These are phyloP conservation scores for Cylindrodendrum hubeiense DNA, from an alignment of 2,329 filamentous ascomycete genomes.

Conservation along the genomic window DNA sequence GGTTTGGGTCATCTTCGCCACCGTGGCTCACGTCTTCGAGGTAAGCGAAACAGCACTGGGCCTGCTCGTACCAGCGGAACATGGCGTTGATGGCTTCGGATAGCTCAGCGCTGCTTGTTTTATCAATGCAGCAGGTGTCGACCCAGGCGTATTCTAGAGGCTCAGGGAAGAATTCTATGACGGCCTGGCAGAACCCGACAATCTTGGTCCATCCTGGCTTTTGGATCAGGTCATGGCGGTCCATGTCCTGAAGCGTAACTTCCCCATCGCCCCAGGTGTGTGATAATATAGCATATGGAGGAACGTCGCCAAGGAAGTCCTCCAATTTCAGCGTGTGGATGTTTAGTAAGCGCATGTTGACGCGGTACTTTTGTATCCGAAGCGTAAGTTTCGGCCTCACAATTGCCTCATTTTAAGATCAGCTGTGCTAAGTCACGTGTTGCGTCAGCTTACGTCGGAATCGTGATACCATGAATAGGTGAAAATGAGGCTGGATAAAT, in stretches of 20 bases:
- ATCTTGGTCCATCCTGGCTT: conserved; percentile 31
- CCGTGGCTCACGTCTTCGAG: conserved; percentile 54
- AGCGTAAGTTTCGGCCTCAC: neutral
- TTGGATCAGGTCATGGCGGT: neutral
- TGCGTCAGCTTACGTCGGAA: neutral
- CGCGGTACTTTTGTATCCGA: neutral
- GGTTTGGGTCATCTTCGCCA: neutral
- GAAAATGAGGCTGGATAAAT: no score
- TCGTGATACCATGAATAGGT: no score
- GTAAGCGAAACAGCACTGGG: conserved; percentile 28
- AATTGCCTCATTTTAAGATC: neutral
- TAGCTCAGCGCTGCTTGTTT: conserved; percentile 34
- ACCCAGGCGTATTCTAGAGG: conserved; percentile 27
- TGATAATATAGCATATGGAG: conserved; percentile 30
- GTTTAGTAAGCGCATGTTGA: conserved; percentile 28
- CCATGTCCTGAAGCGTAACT: conserved; percentile 28
- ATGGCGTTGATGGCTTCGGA: conserved; percentile 41
- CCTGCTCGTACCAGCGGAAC: conserved; percentile 46
- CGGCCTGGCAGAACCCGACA: conserved; percentile 18
- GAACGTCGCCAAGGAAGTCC: conserved; percentile 15
- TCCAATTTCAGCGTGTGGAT: conserved; percentile 21
- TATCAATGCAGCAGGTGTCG: conserved; percentile 32
- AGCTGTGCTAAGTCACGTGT: neutral
- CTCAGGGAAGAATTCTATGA: neutral
- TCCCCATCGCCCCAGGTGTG: conserved; percentile 27